Conservation (phyloP, 768 basidiomycete genomes). For the Hypholoma fasciculare region DNA sequence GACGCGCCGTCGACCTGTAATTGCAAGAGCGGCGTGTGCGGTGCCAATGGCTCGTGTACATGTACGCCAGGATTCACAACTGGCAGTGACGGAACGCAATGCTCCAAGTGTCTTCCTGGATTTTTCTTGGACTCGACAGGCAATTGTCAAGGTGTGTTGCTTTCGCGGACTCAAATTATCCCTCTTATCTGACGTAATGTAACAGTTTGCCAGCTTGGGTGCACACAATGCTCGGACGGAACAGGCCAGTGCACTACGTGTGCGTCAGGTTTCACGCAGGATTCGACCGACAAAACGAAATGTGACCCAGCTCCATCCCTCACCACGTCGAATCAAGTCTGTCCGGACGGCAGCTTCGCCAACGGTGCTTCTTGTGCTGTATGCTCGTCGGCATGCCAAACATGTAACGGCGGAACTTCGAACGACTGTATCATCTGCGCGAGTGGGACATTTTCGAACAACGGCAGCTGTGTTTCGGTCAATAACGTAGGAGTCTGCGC, state of each 20-base stretch:
- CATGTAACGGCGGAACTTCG: conserved; percentile 64
- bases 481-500: conserved; percentile 70
- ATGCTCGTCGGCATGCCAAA: conserved; percentile 66
- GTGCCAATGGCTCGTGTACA: conserved; percentile 61
- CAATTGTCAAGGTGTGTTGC: conserved; percentile 68
- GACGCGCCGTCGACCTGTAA: conserved; percentile 69
- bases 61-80: conserved; percentile 79
- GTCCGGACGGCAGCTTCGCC: conserved; percentile 66
- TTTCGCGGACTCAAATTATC: conserved; percentile 40
- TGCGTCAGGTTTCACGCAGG: conserved; percentile 63
- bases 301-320: conserved; percentile 56
- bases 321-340: conserved; percentile 54
- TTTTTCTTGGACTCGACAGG: conserved; percentile 75
- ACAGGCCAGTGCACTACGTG: conserved; percentile 74
- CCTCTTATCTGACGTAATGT: conserved; percentile 27
- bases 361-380: conserved; percentile 50
- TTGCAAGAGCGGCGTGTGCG: conserved; percentile 79
- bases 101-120: conserved; percentile 69
- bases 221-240: conserved; percentile 63
- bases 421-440: conserved; percentile 73
- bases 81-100: conserved; percentile 69
- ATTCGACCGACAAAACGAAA: conserved; percentile 60
- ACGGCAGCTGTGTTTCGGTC: conserved; percentile 68
- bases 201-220: conserved; percentile 73
- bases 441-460: conserved; percentile 54